A percentile compares a stretch with the other conserved stretches of the same genome.
phyloP scores from a whole-genome alignment of 1,139 yeast species.

The Spathaspora sp. region DNA sequence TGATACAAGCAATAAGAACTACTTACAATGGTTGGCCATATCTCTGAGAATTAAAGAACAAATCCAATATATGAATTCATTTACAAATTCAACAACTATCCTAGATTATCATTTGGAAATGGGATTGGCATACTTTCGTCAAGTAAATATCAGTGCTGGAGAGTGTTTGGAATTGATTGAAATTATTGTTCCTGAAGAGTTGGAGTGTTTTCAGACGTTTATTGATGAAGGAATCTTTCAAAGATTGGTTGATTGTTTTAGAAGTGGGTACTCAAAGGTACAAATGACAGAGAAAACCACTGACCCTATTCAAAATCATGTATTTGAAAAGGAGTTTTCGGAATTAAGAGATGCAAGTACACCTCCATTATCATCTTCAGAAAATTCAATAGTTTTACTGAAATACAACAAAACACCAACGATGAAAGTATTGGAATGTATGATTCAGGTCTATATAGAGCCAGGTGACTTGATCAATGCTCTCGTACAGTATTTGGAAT shows the following conservation, averaged over 20 bases:
- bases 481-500: background rate
- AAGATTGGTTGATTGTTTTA: background rate
- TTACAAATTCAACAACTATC: background rate
- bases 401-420: conserved; percentile 1
- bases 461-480: background rate
- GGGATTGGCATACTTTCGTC: conserved; percentile 11
- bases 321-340: conserved; percentile 11
- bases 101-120: conserved; percentile 11
- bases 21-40: conserved; percentile 12
- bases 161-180: conserved; percentile 7
- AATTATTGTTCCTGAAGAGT: background rate
- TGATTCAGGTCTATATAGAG: background rate
- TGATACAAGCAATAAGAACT: conserved; percentile 3
- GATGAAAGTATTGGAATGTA: conserved; percentile 1
- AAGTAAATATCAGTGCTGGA: conserved; percentile 7
- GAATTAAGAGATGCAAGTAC: conserved; percentile 11
- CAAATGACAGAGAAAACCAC: background rate
- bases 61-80: conserved; percentile 1
- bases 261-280: background rate
- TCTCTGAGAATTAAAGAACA: conserved; percentile 6
- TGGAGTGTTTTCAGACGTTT: background rate
- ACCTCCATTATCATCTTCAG: conserved; percentile 4
- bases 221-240: background rate
- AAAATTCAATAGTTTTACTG: background rate
- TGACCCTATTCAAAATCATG: background rate